phyloP scores from a whole-genome alignment of 2,329 filamentous ascomycete species.

The Fusarium coffeatum region DNA sequence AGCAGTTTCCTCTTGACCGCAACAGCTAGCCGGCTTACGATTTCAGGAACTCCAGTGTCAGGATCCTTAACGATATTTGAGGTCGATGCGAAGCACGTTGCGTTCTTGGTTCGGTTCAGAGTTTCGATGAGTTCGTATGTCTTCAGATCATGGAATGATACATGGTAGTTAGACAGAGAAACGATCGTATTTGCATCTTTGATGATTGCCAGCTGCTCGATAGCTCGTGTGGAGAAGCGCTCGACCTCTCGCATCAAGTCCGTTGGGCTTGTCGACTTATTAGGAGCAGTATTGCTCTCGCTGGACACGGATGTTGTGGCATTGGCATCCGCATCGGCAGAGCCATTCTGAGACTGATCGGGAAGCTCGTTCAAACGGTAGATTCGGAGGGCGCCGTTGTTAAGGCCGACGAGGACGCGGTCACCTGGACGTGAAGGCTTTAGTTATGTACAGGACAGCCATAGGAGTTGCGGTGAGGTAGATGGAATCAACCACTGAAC shows the following conservation, averaged over 20 bases:
- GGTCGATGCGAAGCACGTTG: conserved; percentile 89
- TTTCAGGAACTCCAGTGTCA: conserved; percentile 87
- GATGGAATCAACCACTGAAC: not conserved
- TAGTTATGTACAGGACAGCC: conserved; percentile 13
- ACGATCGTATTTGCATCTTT: conserved; percentile 94
- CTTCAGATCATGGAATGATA: conserved; percentile 90
- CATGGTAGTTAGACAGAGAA: conserved; percentile 88
- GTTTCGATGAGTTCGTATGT: conserved; percentile 85
- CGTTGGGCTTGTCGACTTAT: conserved; percentile 66
- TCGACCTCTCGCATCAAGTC: conserved; percentile 93
- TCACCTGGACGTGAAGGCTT: conserved; percentile 69
- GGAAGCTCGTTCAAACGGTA: conserved; percentile 85
- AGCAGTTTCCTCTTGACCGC: conserved; percentile 91
- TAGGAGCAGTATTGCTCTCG: conserved; percentile 47
- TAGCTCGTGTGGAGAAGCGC: conserved; percentile 88
- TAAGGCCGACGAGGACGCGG: conserved; percentile 89
- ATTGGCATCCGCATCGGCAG: conserved; percentile 46
- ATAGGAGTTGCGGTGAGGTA: not conserved
- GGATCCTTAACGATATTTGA: conserved; percentile 95
- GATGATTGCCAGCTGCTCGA: conserved; percentile 94
- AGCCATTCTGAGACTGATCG: conserved; percentile 52
- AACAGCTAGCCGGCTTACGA: conserved; percentile 91
- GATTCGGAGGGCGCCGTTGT: conserved; percentile 86
- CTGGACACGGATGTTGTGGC: conserved; percentile 47
- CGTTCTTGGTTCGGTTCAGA: conserved; percentile 85